phyloP scores from a whole-genome alignment of 2,329 filamentous ascomycete genomes.

The Calonectria hongkongensis region DNA sequence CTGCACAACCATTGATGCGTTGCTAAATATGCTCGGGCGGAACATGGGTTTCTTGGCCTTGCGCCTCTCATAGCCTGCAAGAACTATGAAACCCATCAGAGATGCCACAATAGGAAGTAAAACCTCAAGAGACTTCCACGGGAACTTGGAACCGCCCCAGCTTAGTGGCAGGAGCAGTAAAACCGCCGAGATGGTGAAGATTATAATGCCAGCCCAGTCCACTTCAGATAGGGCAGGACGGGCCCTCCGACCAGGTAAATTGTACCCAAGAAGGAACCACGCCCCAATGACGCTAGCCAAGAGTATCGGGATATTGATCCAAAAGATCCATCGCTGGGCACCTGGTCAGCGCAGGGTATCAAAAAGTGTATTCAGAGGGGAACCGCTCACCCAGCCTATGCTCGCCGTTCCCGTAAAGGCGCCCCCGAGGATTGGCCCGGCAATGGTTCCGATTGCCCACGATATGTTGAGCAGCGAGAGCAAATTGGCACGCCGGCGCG shows the following conservation, averaged over 20 bases:
- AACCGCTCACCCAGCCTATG: conserved; percentile 48
- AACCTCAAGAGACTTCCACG: conserved; percentile 56
- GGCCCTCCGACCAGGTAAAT: conserved; percentile 35
- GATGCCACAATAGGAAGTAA: conserved; percentile 78
- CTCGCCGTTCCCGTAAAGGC: conserved; percentile 44
- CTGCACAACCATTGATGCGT: conserved; percentile 47
- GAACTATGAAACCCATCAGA: conserved; percentile 63
- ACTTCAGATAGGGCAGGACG: conserved; percentile 58
- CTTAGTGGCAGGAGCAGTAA: conserved; percentile 46
- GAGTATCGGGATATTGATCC: conserved; percentile 59
- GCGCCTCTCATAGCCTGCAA: conserved; percentile 48
- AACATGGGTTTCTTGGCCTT: conserved; percentile 50
- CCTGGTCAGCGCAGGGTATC: background rate
- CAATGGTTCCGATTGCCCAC: conserved; percentile 74
- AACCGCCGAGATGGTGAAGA: conserved; percentile 67
- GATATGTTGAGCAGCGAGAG: conserved; percentile 62
- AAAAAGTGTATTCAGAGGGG: background rate
- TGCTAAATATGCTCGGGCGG: conserved; percentile 47
- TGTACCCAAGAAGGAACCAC: conserved; percentile 55
- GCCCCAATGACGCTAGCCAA: conserved; percentile 49
- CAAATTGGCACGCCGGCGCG: conserved; percentile 64
- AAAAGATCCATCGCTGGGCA: conserved; percentile 60
- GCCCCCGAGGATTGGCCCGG: conserved; percentile 54
- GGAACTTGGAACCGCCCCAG: conserved; percentile 43
- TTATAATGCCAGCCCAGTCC: conserved; percentile 77